Evolutionary conservation across 805 yeast genomes (phyloP).

Genomic region (Candida manassasensis): DNA sequence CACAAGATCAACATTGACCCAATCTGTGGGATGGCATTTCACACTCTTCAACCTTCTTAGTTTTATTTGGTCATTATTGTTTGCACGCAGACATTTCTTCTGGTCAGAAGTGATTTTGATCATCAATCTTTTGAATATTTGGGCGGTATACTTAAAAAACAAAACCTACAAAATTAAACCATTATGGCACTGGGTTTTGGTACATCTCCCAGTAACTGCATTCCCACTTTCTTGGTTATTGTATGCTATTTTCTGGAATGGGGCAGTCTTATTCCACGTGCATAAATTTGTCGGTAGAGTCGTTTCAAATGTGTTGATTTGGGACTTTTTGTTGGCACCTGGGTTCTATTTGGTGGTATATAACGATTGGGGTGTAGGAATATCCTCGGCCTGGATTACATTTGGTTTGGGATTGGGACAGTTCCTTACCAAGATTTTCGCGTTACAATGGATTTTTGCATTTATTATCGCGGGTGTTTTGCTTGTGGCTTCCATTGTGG

Average conservation of each 20-base stretch:
- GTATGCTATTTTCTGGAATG: slow-evolving; percentile 78
- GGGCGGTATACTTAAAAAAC: slow-evolving; percentile 52
- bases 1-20: slow-evolving; percentile 23
- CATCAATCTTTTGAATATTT: slow-evolving; percentile 55
- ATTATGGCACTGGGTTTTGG: slow-evolving; percentile 45
- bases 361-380: slow-evolving; percentile 69
- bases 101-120: slow-evolving; percentile 55
- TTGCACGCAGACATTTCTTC: slow-evolving; percentile 55
- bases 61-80: slow-evolving; percentile 61
- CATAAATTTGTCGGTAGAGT: slow-evolving; percentile 57
- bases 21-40: slow-evolving; percentile 56
- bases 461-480: slow-evolving; percentile 57
- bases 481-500: slow-evolving; percentile 46
- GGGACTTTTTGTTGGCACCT: slow-evolving; percentile 74
- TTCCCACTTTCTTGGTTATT: slow-evolving; percentile 73
- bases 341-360: slow-evolving; percentile 48
- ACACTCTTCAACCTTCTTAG: slow-evolving; percentile 55
- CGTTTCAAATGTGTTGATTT: slow-evolving; percentile 66
- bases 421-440: slow-evolving; percentile 60
- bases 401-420: slow-evolving; percentile 72
- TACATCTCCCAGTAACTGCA: slow-evolving; percentile 65
- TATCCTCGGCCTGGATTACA: slow-evolving; percentile 51
- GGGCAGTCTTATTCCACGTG: slow-evolving; percentile 69
- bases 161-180: slow-evolving; percentile 56
- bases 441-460: slow-evolving; percentile 85